A percentile compares a stretch with the other conserved stretches of the same genome.
Evolutionary conservation across 2,329 filamentous ascomycete genomes (phyloP).

Genomic region (Aspergillus sp.): DNA sequence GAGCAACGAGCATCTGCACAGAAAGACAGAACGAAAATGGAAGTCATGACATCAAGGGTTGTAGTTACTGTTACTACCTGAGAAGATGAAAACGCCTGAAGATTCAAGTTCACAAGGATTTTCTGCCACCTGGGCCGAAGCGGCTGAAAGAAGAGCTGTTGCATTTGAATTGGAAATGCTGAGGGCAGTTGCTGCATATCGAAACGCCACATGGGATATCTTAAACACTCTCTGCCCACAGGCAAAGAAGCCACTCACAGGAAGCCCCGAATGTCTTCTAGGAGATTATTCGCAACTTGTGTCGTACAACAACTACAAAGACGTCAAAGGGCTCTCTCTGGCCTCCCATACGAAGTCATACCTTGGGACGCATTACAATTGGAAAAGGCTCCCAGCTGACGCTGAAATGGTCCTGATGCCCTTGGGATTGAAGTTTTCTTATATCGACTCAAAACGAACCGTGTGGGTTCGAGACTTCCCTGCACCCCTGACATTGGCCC

Average conservation of each 20-base stretch:
- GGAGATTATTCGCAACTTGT: slow-evolving; percentile 34
- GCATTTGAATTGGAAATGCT: slow-evolving; percentile 56
- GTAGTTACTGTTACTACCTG: slow-evolving; percentile 45
- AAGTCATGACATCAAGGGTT: slow-evolving; percentile 35
- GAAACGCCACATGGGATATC: slow-evolving; percentile 54
- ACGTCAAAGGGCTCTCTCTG: slow-evolving; percentile 33
- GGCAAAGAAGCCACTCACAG: background rate
- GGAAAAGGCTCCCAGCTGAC: slow-evolving; percentile 41
- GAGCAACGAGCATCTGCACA: slow-evolving; percentile 33
- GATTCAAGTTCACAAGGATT: slow-evolving; percentile 52
- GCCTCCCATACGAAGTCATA: slow-evolving; percentile 50
- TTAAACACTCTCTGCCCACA: slow-evolving; percentile 38
- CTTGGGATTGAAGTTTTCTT: slow-evolving; percentile 48
- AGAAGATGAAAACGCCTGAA: slow-evolving; percentile 37
- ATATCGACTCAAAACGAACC: slow-evolving; percentile 45
- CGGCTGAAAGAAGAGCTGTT: slow-evolving; percentile 43
- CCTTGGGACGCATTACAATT: slow-evolving; percentile 50
- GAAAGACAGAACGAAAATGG: slow-evolving; percentile 22
- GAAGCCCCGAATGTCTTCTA: slow-evolving; percentile 27
- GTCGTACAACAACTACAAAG: slow-evolving; percentile 17
- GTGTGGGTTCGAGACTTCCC: slow-evolving; percentile 41
- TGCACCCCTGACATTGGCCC: slow-evolving; percentile 42
- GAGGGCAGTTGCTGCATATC: slow-evolving; percentile 47
- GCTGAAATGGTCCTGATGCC: slow-evolving; percentile 47
- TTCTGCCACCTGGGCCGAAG: slow-evolving; percentile 24